Percentiles rank a stretch among this genome's conserved stretches.
These are phyloP conservation scores for Lomentospora prolificans DNA, from an alignment of 2,329 filamentous ascomycete species.

Conservation along the genomic window DNA sequence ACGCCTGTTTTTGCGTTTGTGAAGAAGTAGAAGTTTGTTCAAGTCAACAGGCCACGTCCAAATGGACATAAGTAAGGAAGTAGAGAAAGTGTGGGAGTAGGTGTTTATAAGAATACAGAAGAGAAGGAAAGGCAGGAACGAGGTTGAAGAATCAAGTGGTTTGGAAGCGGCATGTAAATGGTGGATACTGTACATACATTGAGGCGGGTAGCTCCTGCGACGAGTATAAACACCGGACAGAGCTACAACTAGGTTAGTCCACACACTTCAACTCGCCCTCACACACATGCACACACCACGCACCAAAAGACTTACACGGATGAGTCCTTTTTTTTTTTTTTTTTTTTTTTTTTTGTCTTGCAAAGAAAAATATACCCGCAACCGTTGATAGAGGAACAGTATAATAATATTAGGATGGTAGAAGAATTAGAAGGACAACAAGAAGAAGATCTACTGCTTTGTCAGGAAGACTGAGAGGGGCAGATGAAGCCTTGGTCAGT, in stretches of 20 bases:
- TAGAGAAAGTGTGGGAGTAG: neutral
- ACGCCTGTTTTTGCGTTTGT: too few species aligned
- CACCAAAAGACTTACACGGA: too few species aligned
- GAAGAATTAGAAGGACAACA: neutral
- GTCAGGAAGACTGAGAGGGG: neutral
- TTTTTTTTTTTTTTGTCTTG: too few species aligned
- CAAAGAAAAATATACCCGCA: too few species aligned
- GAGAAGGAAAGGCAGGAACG: neutral
- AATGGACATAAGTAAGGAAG: neutral
- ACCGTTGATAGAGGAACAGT: too few species aligned
- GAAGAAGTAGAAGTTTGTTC: neutral
- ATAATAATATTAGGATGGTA: too few species aligned
- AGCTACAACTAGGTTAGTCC: neutral
- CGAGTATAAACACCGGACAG: neutral
- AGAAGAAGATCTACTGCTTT: neutral
- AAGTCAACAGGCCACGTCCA: neutral
- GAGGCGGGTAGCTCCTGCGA: conserved; percentile 1
- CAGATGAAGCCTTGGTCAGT: neutral
- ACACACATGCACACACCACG: neutral
- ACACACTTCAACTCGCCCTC: neutral
- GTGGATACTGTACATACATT: neutral
- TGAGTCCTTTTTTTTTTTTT: too few species aligned
- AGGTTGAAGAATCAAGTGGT: neutral
- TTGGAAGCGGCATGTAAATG: conserved; percentile 3
- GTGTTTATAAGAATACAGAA: neutral